Percentiles rank a stretch among this genome's conserved stretches.
These are phyloP conservation scores for Tolypocladium ophioglossoides DNA, from an alignment of 2,329 filamentous ascomycete genomes.

Conservation along the genomic window DNA sequence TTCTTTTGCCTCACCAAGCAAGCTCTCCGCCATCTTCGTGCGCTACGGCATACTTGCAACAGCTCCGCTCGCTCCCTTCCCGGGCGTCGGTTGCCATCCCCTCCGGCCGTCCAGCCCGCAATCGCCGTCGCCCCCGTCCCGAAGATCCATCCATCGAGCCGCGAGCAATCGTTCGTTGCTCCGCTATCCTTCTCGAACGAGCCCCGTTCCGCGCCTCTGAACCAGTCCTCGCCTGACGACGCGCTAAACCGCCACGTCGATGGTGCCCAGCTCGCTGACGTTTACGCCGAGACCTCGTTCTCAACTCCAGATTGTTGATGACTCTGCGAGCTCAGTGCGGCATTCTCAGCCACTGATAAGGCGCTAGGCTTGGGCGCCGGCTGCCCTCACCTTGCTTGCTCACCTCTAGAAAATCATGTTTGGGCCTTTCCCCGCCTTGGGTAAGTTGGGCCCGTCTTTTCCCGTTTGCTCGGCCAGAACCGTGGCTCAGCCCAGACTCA, in stretches of 20 bases:
- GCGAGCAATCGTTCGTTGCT: not conserved
- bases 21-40: not conserved
- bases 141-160: not conserved
- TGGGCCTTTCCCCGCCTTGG: slow-evolving; percentile 27
- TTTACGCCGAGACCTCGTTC: not conserved
- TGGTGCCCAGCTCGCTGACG: not conserved
- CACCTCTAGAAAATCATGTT: slow-evolving; percentile 27
- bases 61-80: not conserved
- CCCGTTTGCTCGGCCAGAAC: not conserved
- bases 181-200: not conserved
- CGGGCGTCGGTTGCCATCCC: not conserved
- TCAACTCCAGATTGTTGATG: not conserved
- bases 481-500: not conserved
- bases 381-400: slow-evolving; percentile 6
- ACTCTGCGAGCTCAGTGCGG: not conserved
- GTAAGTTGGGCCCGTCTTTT: slow-evolving; percentile 19
- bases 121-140: not conserved
- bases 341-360: not conserved
- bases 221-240: not conserved
- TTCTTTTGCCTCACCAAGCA: not conserved
- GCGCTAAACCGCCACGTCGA: not conserved
- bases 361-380: not conserved
- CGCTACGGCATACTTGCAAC: not conserved
- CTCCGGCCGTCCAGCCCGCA: not conserved
- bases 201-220: not conserved